Percentiles rank a stretch among this genome's conserved stretches.
Conservation (phyloP, 148 eudicot genomes). For the Bassia scoparia region DNA sequence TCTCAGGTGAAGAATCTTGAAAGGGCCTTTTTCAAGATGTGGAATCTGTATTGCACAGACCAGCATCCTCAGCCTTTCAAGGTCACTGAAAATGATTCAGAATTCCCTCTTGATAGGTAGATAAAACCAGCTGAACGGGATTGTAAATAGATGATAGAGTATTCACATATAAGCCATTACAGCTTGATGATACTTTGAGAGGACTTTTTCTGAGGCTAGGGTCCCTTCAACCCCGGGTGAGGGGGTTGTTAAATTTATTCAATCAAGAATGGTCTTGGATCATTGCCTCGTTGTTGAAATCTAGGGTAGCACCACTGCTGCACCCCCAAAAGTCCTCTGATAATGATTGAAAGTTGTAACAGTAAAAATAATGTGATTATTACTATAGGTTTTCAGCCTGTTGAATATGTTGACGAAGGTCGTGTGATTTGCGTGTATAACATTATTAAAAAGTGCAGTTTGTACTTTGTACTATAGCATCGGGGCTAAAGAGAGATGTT, state of each 20-base stretch:
- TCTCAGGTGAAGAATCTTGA: constrained; percentile 77
- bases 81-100: constrained; percentile 62
- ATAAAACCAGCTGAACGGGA: constrained; percentile 19
- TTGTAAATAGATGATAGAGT: constrained; percentile 42
- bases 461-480: constrained; percentile 4
- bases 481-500: background rate
- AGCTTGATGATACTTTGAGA: constrained; percentile 17
- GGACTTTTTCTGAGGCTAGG: background rate
- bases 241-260: background rate
- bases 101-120: constrained; percentile 64
- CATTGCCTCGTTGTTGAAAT: background rate
- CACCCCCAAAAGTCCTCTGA: constrained; percentile 1
- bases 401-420: background rate
- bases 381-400: background rate
- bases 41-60: constrained; percentile 75
- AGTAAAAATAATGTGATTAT: constrained; percentile 10
- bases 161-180: constrained; percentile 4
- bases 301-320: background rate
- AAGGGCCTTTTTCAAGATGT: constrained; percentile 78
- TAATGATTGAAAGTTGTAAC: constrained; percentile 5
- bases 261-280: background rate
- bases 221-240: background rate
- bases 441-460: background rate
- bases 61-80: constrained; percentile 64
- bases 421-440: constrained; percentile 15